Evolutionary conservation across 495 filamentous ascomycete genomes (phyloP).

Genomic region (Poronia punctata): DNA sequence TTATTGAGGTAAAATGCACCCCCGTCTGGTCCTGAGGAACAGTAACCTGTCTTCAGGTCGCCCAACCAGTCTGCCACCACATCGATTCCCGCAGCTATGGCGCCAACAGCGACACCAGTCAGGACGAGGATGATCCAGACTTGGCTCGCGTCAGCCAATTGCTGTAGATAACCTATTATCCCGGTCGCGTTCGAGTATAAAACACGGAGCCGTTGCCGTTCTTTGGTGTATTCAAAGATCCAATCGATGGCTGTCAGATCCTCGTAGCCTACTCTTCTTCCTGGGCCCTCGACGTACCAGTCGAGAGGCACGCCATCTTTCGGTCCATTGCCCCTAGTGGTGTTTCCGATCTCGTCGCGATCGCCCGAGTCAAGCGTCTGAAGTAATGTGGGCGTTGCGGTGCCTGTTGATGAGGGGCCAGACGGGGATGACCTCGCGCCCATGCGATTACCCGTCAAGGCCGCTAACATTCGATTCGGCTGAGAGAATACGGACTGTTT

Average conservation of each 20-base stretch:
- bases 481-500: conserved; percentile 47
- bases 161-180: conserved; percentile 62
- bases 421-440: conserved; percentile 24
- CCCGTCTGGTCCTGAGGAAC: conserved; percentile 62
- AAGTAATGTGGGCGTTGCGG: conserved; percentile 15
- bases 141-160: conserved; percentile 75
- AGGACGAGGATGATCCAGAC: conserved; percentile 82
- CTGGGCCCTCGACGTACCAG: conserved; percentile 89
- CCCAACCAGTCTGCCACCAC: conserved; percentile 91
- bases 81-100: conserved; percentile 82
- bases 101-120: conserved; percentile 68
- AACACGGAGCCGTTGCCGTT: conserved; percentile 75
- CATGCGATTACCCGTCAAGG: conserved; percentile 43
- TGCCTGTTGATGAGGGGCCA: conserved; percentile 18
- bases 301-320: conserved; percentile 67
- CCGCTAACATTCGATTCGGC: conserved; percentile 47
- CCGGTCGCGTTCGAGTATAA: conserved; percentile 65
- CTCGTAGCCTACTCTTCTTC: conserved; percentile 87
- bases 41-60: conserved; percentile 90
- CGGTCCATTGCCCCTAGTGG: conserved; percentile 2
- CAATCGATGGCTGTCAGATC: conserved; percentile 98
- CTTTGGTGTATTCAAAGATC: conserved; percentile 99
- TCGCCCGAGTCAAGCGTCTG: conserved; percentile 9
- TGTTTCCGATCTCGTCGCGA: conserved; percentile 1
- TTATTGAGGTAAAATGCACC: conserved; percentile 86